Percentiles rank a stretch among this genome's conserved stretches.
Conservation (phyloP, 2,329 filamentous ascomycete genomes). For the Tolypocladium sp. region DNA sequence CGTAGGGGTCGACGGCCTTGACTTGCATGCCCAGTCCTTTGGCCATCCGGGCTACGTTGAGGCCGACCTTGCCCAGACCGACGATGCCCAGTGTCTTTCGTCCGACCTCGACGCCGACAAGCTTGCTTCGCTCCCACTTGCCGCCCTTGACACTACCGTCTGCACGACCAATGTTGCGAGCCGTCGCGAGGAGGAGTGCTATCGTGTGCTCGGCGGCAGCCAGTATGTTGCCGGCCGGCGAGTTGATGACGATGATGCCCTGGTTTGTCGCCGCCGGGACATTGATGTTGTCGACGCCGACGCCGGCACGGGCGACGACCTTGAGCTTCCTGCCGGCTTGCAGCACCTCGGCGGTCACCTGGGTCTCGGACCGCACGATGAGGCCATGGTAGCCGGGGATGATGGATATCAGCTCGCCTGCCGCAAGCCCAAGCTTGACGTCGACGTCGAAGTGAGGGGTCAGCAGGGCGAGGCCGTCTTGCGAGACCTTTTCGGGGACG, state of each 20-base stretch:
- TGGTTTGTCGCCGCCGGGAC: constrained; percentile 61
- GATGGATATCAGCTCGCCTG: constrained; percentile 54
- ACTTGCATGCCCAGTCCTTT: constrained; percentile 71
- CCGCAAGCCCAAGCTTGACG: constrained; percentile 50
- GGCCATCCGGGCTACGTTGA: constrained; percentile 72
- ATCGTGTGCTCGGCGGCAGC: constrained; percentile 74
- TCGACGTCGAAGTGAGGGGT: constrained; percentile 61
- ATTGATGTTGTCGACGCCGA: constrained; percentile 77
- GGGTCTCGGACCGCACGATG: constrained; percentile 73
- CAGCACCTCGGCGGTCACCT: constrained; percentile 63
- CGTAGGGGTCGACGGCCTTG: constrained; percentile 68
- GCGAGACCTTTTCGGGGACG: constrained; percentile 70
- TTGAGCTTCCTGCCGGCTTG: constrained; percentile 58
- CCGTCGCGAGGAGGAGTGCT: constrained; percentile 63
- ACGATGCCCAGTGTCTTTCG: constrained; percentile 70
- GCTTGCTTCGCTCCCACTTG: constrained; percentile 64
- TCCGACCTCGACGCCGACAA: constrained; percentile 71
- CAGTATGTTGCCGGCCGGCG: constrained; percentile 69
- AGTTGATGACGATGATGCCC: constrained; percentile 75
- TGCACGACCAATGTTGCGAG: constrained; percentile 63
- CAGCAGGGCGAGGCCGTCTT: constrained; percentile 66
- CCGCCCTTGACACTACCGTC: constrained; percentile 61
- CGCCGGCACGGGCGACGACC: constrained; percentile 72
- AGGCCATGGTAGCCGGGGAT: constrained; percentile 68
- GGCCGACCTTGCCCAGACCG: constrained; percentile 73